Evolutionary conservation across 108 stramenopile species (phyloP), one percentile per base, ranked within the genome.

Genomic region (Nitzschia sp.): DNA sequence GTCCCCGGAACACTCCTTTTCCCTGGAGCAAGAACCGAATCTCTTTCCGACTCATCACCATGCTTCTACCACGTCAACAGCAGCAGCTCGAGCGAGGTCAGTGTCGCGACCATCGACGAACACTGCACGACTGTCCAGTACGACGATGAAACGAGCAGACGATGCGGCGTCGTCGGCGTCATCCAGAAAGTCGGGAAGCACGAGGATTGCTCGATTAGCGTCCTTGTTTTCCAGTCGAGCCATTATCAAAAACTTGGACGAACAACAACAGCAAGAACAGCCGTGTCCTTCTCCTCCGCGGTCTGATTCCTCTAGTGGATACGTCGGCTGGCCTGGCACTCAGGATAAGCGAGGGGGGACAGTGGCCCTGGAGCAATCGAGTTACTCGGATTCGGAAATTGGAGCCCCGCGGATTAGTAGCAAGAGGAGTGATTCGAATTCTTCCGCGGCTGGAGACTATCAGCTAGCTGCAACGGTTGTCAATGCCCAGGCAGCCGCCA

Each of bases 261-360:
- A 51, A 55, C 24, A 56, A 51, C 6, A 1, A 8, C 11, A 51
- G 55, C 24, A 56, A 51, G 19, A 1, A 8, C 31, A 54, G 11
- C 18, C 59, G 1, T 47, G 73, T 18, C 59, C 79, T 18, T 72
- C 74, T 4, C 70, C 63, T 2, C 59, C 71, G 13, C 11, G 36
- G 11, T 69, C 66, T 54, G 69, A 78, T 53, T 68, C 78, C 6
- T 74, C 73, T 30, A 49, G 55, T 19, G 73, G 63, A 11, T 81
- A 80, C 51, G 77, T 81, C 13, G 86, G 83, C 59, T 93, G 91
- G 91, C 91, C 91, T 17, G 91, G 91, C 2, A 93, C 91, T 0
- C 83, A 90, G 15, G 87, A 93, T 54, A 78, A 72, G 51, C 71
- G 72, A 19, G 91, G 91, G 0, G 77, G 54, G 26, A 68, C 66